Base-by-base conservation (phyloP, 768 basidiomycete species). In the Termitomyces sp. region DNA sequence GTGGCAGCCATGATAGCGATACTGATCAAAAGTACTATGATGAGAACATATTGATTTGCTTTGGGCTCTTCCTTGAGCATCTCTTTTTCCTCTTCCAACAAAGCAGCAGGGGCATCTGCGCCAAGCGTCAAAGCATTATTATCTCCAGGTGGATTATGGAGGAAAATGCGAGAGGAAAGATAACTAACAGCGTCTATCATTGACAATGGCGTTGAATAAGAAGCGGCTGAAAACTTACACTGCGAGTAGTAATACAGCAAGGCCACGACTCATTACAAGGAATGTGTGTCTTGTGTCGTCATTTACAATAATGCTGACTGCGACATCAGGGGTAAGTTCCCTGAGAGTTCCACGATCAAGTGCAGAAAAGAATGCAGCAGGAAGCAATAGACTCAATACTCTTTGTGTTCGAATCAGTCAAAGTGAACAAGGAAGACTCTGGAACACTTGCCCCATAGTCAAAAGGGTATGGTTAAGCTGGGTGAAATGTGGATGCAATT, bases 381-480 rank as follows among this genome's bases (percentile, higher is more conserved):
- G 88, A 1, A 89, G 67, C 9, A 87, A 70, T 9, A 89, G 71
- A 12, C 80, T 77, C 62, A 89, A 64, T 5, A 89, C 83, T 21
- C 87, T 87, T 57, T 28, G n/a, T 45, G 10, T 38, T 31, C 10
- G 6, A 26, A 46, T 33, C 9, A 41, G 26, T 14, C 48, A 42
- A 33, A 3, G 19, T 28, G 10, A 45, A 30, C 7, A 17, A 45
- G n/a, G 47, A 44, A 26, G 52, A 28, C 33, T 15, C 42, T 12
- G 5, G 23, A 48, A 33, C 21, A 67, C 75, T n/a, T 58, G 84
- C 86, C 87, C 88, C 59, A 90, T 75, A 0, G 80, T 83, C 3
- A 91, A 75, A 21, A 91, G 67, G 0, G 85, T 78, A 52, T 87
- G 85, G 60, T 90, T 89, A 1, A 90, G 73, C 60, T 89, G 76